Conservation (phyloP, 805 yeast species). For the Scheffersomyces coipomensis region DNA sequence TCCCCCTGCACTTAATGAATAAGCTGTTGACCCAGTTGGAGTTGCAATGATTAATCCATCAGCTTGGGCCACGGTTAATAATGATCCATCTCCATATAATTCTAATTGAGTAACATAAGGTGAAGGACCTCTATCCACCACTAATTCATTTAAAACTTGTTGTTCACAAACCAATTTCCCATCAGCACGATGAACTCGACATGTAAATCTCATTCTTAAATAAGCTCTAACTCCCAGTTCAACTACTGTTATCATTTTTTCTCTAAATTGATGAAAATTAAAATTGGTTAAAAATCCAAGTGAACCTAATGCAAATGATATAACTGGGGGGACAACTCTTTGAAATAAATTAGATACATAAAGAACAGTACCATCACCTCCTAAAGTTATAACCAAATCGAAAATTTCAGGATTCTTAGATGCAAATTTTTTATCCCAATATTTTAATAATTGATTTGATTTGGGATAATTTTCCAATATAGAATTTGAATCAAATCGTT, state of each 20-base stretch:
- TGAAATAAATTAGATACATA: constrained; percentile 43
- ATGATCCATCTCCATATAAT: constrained; percentile 80
- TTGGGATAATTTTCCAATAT: constrained; percentile 47
- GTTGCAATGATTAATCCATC: constrained; percentile 92
- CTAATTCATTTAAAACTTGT: constrained; percentile 86
- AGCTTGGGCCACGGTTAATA: constrained; percentile 88
- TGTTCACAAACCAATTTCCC: constrained; percentile 61
- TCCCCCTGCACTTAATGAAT: constrained; percentile 93
- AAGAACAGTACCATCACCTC: constrained; percentile 48
- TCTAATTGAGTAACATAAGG: constrained; percentile 91
- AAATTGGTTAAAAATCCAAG: constrained; percentile 65
- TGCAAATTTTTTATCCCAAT: constrained; percentile 69
- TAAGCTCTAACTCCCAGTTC: constrained; percentile 72
- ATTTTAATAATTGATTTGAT: constrained; percentile 48
- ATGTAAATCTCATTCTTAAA: constrained; percentile 83
- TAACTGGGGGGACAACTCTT: constrained; percentile 47
- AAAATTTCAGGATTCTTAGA: constrained; percentile 37
- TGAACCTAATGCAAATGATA: constrained; percentile 44
- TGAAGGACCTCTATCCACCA: constrained; percentile 90
- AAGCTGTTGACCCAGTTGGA: constrained; percentile 96
- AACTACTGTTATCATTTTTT: constrained; percentile 55
- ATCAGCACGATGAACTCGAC: constrained; percentile 57
- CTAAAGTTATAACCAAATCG: constrained; percentile 44
- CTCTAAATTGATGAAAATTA: constrained; percentile 69
- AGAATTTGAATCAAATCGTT: constrained; percentile 60